Base-by-base conservation (phyloP, 2,329 filamentous ascomycete species). In the Pseudogymnoascus sp. region DNA sequence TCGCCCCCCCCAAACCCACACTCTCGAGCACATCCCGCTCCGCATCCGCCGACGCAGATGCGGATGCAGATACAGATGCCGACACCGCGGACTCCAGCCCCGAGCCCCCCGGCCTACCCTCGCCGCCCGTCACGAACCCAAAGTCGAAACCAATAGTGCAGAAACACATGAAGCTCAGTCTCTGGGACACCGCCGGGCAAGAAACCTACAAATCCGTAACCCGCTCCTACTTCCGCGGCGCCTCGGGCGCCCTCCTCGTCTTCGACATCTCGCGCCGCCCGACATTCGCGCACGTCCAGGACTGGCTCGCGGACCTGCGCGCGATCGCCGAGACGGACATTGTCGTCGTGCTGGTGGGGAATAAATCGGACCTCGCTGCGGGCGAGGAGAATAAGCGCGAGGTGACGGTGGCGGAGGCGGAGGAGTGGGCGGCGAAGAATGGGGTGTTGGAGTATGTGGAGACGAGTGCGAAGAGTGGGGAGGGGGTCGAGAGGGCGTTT, bases 121-220 rank as follows among this genome's bases (percentile, higher is more conserved):
- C 82, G 13, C 83, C 84, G n/a, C 82, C 77, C 10, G 75, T 77
- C 37, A 61, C 63, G 19, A 68, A 69, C 42, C 64, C 64, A n/a
- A 29, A 29, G n/a, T 4, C 21, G 37, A 64, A 29, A 42, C 66
- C 71, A 13, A 70, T 73, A 6, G 77, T 77, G 31, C 85, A 88
- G 74, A 88, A 86, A 71, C 88, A 93, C 78, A 96, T 96, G 92
- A 96, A 96, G 77, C 83, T 96, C 4, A 91, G 88, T 50, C 81
- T 97, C 10, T 97, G 93, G 93, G 93, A 97, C 74, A 97, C 93
- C 0, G 93, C 93, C 15, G 93, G 93, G 26, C 93, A 97, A 76
- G 93, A 97, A 79, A 96, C 92, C 11, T 97, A 97, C 81, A 97
- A 97, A 76, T 93, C 89, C 50, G 95, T 97, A 64, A 97, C 93